A percentile compares a stretch with the other conserved stretches of the same genome.
Evolutionary conservation across 2,329 filamentous ascomycete genomes (phyloP).

Genomic region (Penicillium sp.): DNA sequence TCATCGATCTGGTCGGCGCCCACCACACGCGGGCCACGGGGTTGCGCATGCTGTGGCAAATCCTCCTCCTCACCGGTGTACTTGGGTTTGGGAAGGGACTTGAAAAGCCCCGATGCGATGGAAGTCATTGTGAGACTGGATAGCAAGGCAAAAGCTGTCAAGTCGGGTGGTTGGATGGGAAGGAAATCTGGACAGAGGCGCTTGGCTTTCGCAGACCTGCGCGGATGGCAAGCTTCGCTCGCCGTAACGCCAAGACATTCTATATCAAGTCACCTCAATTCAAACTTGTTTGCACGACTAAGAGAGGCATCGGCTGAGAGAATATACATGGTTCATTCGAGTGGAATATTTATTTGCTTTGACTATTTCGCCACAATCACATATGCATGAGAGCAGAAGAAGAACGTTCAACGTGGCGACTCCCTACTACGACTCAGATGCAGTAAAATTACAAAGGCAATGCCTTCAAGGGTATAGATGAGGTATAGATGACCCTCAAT

Average conservation of each 20-base stretch:
- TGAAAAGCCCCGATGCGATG: slow-evolving; percentile 67
- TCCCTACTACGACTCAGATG: not conserved
- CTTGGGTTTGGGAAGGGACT: slow-evolving; percentile 80
- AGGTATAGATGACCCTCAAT: not conserved
- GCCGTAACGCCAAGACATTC: slow-evolving; percentile 14
- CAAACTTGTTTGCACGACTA: not conserved
- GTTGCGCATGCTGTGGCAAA: slow-evolving; percentile 63
- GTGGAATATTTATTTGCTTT: not conserved
- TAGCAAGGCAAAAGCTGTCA: slow-evolving; percentile 13
- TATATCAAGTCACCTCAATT: not conserved
- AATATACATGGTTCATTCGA: not conserved
- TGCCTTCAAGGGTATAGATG: not conserved
- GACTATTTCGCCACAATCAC: not conserved
- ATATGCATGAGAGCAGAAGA: not conserved
- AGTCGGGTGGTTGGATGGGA: slow-evolving; percentile 16
- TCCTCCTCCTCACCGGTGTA: slow-evolving; percentile 89
- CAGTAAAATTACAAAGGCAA: slow-evolving; percentile 18
- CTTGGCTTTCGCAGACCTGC: slow-evolving; percentile 22
- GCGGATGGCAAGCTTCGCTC: slow-evolving; percentile 5
- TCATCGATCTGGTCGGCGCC: slow-evolving; percentile 75
- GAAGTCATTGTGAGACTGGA: slow-evolving; percentile 54
- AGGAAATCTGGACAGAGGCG: slow-evolving; percentile 18
- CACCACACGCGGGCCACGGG: slow-evolving; percentile 77
- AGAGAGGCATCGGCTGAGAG: not conserved
- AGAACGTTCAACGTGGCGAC: slow-evolving; percentile 3